These are phyloP conservation scores for Sphaceloma murrayae DNA, from an alignment of 2,329 filamentous ascomycete genomes.

Conservation along the genomic window DNA sequence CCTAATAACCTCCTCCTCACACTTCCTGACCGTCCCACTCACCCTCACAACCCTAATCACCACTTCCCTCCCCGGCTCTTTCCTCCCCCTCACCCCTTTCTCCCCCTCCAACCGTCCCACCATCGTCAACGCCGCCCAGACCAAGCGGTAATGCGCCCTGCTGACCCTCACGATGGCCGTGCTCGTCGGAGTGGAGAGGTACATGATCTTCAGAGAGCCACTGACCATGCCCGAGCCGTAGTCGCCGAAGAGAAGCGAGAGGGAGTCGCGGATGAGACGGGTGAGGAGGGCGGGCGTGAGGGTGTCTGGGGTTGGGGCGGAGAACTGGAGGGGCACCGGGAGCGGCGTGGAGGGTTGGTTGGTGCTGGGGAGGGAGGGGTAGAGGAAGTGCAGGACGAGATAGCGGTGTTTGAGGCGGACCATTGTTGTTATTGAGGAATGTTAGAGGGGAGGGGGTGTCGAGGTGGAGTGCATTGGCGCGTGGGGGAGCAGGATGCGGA, in stretches of 20 bases:
- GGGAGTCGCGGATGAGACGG: constrained; percentile 59
- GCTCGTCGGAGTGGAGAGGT: constrained; percentile 81
- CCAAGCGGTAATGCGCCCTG: constrained; percentile 70
- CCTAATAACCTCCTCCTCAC: constrained; percentile 78
- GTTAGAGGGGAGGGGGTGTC: too few species aligned
- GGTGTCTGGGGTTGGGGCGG: constrained; percentile 65
- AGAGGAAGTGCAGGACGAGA: constrained; percentile 86
- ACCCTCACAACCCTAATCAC: constrained; percentile 78
- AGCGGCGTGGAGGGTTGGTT: constrained; percentile 57
- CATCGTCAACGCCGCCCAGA: constrained; percentile 83
- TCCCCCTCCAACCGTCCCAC: constrained; percentile 76
- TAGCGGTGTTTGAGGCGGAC: constrained; percentile 95
- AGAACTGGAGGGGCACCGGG: constrained; percentile 60
- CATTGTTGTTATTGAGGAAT: constrained; percentile 53
- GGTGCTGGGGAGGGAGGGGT: constrained; percentile 49
- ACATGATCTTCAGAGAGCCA: constrained; percentile 64
- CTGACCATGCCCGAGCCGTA: constrained; percentile 71
- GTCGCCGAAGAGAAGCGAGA: constrained; percentile 72
- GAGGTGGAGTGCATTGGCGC: too few species aligned
- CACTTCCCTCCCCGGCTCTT: constrained; percentile 57
- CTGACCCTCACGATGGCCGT: constrained; percentile 84
- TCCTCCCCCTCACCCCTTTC: constrained; percentile 59
- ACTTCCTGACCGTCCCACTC: constrained; percentile 86
- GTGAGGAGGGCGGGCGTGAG: constrained; percentile 58
- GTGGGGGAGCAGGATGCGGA: too few species aligned